Base-by-base conservation (phyloP, 2,329 filamentous ascomycete species). In the Stagonosporopsis chrysanthemi region DNA sequence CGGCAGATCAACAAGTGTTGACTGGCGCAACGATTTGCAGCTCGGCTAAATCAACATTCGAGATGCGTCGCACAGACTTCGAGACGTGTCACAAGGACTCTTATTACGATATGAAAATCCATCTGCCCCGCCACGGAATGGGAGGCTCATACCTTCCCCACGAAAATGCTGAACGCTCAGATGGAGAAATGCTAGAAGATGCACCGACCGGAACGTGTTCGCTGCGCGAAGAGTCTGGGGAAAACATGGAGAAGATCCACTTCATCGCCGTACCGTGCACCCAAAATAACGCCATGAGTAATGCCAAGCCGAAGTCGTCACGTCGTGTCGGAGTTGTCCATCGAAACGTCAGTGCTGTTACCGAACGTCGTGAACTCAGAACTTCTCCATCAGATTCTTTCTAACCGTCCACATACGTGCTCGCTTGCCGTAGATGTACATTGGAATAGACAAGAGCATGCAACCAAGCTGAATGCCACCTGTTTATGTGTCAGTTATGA, bases 401-500 rank as follows among this genome's bases (percentile, higher is more conserved):
- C 90, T 82, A 11, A 93, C 91, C 0, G 93, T 98, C 94, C 93
- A 97, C 91, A 97, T 96, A 17, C 94, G 83, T 15, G 89, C 88
- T 53, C 92, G 81, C 82, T 98, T 98, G 17, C 94, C 94, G 70
- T 87, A 97, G 19, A 98, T 90, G 74, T 95, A 98, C 90, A 98
- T 92, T 0, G 94, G 94, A 52, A 97, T 88, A 1, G 92, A 90
- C 51, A 83, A 86, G 3, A 91, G 69, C 74, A 96, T 81, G 52
- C 89, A 84, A 12, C 86, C 85, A 31, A 97, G 77, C 77, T 98
- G 94, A 26, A 98, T 95, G 24, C 92, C 83, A 3, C 94, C 94
- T 23, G 28, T 38, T 31, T n/a, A 4, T 3, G 12, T 2, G 15
- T 46, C 22, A 46, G 31, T 26, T 7, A 36, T 15, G 14, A 17